Base-by-base conservation (phyloP, 257 asterid species). In the Gentiana straminea region DNA sequence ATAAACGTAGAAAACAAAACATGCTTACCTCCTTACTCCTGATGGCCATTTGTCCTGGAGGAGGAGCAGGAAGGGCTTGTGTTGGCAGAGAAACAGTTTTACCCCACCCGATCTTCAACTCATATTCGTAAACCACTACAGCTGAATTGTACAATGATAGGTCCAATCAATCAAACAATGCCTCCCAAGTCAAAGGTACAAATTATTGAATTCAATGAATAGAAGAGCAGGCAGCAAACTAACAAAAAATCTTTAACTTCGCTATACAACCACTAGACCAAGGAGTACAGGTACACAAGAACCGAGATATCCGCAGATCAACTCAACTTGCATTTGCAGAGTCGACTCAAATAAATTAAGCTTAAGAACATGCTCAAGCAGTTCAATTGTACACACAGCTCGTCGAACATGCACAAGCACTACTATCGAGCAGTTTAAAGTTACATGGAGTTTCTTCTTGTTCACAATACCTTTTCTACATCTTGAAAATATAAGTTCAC, bases 1-100 rank as follows among this genome's bases (percentile, higher is more conserved):
- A 41, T 41, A 5, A 41, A 10, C 8, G 46, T 24, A 10, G 46
- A 41, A 41, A 41, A 41, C 10, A 10, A 51, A 60, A 48, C 43
- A 62, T 32, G 49, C 79, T 45, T 47, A 89, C 97, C 94, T 84
- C 97, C 79, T 86, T 89, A 73, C 95, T 86, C 77, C 97, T 78
- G 73, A 89, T 89, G 60, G 97, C 95, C 97, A 89, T 89, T 8
- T 89, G 97, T 68, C 97, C 97, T 8, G 97, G 97, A 56, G 97
- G 95, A 8, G 97, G 95, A 63, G 97, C 97, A 64, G 97, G 97
- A 60, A 89, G 94, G 44, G 97, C 95, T 74, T 89, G 97, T 62
- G 95, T 84, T 63, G 97, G 97, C 68, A 89, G 97, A 69, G 97
- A 84, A 50, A 89, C 94, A 57, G 94, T 81, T 80, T 89, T 89